These are phyloP conservation scores for Pichia paraexigua DNA, from an alignment of 805 yeast species.

Conservation along the genomic window DNA sequence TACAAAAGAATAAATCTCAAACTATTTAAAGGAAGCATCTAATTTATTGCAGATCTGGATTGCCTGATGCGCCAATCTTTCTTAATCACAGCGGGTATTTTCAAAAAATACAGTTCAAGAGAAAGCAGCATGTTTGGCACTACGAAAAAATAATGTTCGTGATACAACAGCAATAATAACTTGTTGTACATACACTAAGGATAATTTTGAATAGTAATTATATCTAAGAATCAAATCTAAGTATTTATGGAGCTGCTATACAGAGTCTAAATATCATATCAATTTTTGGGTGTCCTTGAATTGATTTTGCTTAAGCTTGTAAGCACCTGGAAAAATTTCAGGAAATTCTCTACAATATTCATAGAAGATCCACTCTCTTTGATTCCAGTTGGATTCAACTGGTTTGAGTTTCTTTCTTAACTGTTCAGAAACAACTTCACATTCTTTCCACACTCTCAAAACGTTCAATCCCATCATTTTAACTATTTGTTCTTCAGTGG, in stretches of 20 bases:
- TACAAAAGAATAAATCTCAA: too few species aligned
- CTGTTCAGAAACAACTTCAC: constrained; percentile 26
- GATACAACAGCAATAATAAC: not conserved
- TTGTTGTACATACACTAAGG: not conserved
- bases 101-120: too few species aligned
- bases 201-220: not conserved
- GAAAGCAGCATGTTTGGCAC: not conserved
- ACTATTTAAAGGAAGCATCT: not conserved
- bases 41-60: not conserved
- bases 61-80: not conserved
- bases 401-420: constrained; percentile 15
- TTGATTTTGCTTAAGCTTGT: constrained; percentile 9
- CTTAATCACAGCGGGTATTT: not conserved
- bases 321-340: constrained; percentile 29
- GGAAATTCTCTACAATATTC: constrained; percentile 29
- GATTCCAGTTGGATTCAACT: constrained; percentile 36
- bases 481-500: constrained; percentile 37
- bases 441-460: constrained; percentile 39
- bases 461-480: constrained; percentile 40
- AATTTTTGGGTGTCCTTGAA: constrained; percentile 10
- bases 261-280: not conserved
- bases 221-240: not conserved
- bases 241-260: not conserved
- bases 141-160: not conserved
- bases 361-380: constrained; percentile 35